Base-by-base conservation (phyloP, 2,329 filamentous ascomycete species). In the Pseudogymnoascus sp. region DNA sequence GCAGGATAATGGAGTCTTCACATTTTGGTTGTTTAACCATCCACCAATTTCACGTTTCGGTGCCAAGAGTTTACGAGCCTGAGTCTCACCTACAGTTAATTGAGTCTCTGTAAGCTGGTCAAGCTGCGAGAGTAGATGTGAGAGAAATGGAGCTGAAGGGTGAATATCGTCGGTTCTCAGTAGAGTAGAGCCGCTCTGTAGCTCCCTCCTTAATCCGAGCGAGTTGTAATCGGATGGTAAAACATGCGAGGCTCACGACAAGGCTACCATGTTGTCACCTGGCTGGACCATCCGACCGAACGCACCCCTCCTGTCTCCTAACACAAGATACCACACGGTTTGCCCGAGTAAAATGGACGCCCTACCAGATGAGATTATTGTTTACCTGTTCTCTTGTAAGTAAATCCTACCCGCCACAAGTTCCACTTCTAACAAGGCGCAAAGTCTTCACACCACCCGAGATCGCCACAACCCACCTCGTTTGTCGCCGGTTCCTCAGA, bases 381-480 rank as follows among this genome's bases (percentile, higher is more conserved):
- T 71, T 15, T 65, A 72, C n/a, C 67, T 71, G 39, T 61, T 64
- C 45, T 62, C 61, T 8, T 70, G 70, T 69, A 66, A 63, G 67
- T 67, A n/a, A 52, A 29, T 4, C 4, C 27, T 31, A 13, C 27
- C 18, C 2, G n/a, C 27, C 27, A 15, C 31, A n/a, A 31, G 45
- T 18, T 31, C 15, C n/a, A 9, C 45, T 18, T 18, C 45, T 52
- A 33, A 52, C 13, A 15, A 31, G 45, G 5, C 42, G n/a, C 27
- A 18, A n/a, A 89, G 86, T 81, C 70, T 82, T 92, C 65, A 78
- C 83, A n/a, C 80, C 85, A 13, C 69, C 72, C 42, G 83, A 91
- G 65, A 80, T 92, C 64, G 83, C 87, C 62, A 80, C 74, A 61
- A 77, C 93, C 35, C 90, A 92, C 74, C 80, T 82, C 18, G 84